phyloP scores from a whole-genome alignment of 805 yeast species.

The Danielia reshetovae region DNA sequence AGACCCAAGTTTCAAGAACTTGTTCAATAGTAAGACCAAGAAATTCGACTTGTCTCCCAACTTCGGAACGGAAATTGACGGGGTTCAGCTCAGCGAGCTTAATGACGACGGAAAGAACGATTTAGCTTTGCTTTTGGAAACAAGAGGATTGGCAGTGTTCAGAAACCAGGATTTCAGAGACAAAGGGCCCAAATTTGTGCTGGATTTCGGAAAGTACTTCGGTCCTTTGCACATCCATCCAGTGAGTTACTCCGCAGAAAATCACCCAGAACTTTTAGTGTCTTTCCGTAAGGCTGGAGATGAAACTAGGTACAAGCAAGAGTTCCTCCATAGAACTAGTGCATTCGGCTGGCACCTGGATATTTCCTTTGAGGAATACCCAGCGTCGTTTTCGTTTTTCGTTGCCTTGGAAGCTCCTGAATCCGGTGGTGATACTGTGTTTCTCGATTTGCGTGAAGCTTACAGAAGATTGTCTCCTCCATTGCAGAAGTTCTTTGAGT shows the following conservation, averaged over 20 bases:
- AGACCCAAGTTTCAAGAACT: slow-evolving; percentile 14
- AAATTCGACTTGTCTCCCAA: slow-evolving; percentile 20
- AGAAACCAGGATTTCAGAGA: slow-evolving; percentile 23
- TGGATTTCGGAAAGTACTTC: slow-evolving; percentile 19
- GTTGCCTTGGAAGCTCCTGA: slow-evolving; percentile 23
- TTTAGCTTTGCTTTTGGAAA: slow-evolving; percentile 21
- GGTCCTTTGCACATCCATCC: slow-evolving; percentile 27
- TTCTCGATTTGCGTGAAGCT: slow-evolving; percentile 20
- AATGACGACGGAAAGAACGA: slow-evolving; percentile 22
- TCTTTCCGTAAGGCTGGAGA: slow-evolving; percentile 22
- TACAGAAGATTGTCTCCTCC: slow-evolving; percentile 20
- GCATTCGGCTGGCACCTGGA: slow-evolving; percentile 22
- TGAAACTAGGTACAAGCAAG: slow-evolving; percentile 10
- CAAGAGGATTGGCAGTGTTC: slow-evolving; percentile 22
- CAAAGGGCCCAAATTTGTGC: slow-evolving; percentile 18
- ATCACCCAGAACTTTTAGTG: slow-evolving; percentile 20
- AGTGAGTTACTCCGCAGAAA: slow-evolving; percentile 15
- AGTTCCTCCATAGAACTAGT: slow-evolving; percentile 12
- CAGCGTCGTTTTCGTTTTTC: slow-evolving; percentile 21
- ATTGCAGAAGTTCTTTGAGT: slow-evolving; percentile 18
- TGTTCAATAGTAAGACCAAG: slow-evolving; percentile 13
- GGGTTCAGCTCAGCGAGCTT: slow-evolving; percentile 21
- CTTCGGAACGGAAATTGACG: slow-evolving; percentile 22
- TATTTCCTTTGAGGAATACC: slow-evolving; percentile 20
- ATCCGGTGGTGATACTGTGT: slow-evolving; percentile 25